Conservation (phyloP, 2,329 filamentous ascomycete species). For the Aspergillus pseudoviridinutans region DNA sequence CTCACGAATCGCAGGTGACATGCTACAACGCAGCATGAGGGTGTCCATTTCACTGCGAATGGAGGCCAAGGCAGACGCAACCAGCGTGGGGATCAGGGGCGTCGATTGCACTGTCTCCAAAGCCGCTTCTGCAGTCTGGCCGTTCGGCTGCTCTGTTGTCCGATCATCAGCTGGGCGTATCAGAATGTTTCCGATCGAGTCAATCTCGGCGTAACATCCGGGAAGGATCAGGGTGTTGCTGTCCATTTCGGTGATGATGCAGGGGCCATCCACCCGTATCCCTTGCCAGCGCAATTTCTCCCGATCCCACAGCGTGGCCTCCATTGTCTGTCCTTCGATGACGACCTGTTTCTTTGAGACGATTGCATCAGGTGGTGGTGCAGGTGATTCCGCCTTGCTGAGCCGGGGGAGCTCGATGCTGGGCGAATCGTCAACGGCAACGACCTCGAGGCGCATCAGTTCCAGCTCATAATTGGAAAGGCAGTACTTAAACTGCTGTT, state of each 20-base stretch:
- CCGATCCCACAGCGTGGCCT: constrained; percentile 46
- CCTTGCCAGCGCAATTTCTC: constrained; percentile 38
- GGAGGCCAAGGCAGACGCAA: constrained; percentile 44
- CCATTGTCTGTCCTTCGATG: constrained; percentile 38
- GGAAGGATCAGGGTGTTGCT: constrained; percentile 50
- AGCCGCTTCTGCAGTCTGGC: constrained; percentile 37
- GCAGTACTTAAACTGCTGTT: constrained; percentile 46
- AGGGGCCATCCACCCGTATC: constrained; percentile 42
- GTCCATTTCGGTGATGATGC: constrained; percentile 50
- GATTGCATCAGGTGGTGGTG: constrained; percentile 35
- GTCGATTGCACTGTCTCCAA: constrained; percentile 35
- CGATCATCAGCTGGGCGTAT: constrained; percentile 38
- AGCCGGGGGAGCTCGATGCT: constrained; percentile 37
- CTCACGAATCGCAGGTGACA: constrained; percentile 50
- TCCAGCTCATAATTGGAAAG: constrained; percentile 45
- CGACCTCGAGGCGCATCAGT: constrained; percentile 46
- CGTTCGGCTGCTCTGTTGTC: constrained; percentile 9
- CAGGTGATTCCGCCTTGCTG: constrained; percentile 21
- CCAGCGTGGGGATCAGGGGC: constrained; percentile 43
- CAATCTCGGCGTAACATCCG: constrained; percentile 45
- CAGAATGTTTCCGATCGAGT: constrained; percentile 48
- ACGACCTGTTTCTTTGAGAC: constrained; percentile 38
- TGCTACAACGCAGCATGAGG: constrained; percentile 49
- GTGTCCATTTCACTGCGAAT: constrained; percentile 50
- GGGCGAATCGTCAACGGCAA: constrained; percentile 42